Evolutionary conservation across 495 filamentous ascomycete genomes (phyloP).

Genomic region (Gamarada debralockiae): DNA sequence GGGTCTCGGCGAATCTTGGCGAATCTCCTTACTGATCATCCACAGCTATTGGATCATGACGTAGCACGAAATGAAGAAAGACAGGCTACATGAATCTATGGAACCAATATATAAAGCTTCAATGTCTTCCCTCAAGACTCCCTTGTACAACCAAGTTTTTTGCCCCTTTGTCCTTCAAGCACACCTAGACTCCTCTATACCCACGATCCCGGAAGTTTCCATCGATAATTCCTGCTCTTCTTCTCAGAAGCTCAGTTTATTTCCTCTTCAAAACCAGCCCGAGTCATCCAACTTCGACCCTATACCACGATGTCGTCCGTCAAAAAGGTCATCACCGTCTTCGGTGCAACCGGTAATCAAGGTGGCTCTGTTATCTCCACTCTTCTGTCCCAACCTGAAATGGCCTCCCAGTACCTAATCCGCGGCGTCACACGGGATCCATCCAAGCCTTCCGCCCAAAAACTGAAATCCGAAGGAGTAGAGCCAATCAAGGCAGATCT

Average conservation of each 20-base stretch:
- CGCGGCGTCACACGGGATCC: slow-evolving; percentile 51
- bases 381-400: slow-evolving; percentile 40
- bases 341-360: slow-evolving; percentile 59
- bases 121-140: not conserved
- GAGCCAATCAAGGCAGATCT: slow-evolving; percentile 46
- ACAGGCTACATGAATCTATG: not conserved
- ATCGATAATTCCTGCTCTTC: not conserved
- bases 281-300: not conserved
- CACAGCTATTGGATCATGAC: no score
- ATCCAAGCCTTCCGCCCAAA: slow-evolving; percentile 32
- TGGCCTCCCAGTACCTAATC: slow-evolving; percentile 43
- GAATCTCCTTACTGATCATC: no score
- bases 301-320: slow-evolving; percentile 29
- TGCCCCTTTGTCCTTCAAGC: no score
- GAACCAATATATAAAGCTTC: not conserved
- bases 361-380: slow-evolving; percentile 49
- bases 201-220: not conserved
- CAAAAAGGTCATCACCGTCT: slow-evolving; percentile 45
- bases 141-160: no score
- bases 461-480: slow-evolving; percentile 33
- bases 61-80: slow-evolving; percentile 8
- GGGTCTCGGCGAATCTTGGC: no score
- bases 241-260: no score
- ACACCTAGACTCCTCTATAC: not conserved
- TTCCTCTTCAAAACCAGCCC: not conserved